These are phyloP conservation scores for Cetraspora pellucida DNA, from an alignment of 192 early-diverging fungal genomes.

Conservation along the genomic window DNA sequence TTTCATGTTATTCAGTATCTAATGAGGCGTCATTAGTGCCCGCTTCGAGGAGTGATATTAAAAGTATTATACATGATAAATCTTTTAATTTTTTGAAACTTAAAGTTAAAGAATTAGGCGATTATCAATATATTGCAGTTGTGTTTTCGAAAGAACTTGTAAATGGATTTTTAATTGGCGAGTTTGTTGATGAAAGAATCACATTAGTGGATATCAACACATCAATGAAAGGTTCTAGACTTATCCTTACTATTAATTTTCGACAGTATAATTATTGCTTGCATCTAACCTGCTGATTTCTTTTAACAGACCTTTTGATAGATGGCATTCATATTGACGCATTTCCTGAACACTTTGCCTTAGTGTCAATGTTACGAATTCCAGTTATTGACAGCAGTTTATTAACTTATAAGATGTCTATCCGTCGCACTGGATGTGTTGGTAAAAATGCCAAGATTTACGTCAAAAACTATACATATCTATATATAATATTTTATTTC, in stretches of 20 bases:
- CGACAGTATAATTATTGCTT: background rate
- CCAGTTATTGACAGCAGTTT: constrained; percentile 56
- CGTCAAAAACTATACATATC: too few species aligned
- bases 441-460: constrained; percentile 30
- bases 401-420: constrained; percentile 53
- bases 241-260: constrained; percentile 15
- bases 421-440: constrained; percentile 41
- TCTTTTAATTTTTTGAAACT: constrained; percentile 47
- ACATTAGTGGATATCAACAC: constrained; percentile 37
- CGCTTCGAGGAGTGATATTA: constrained; percentile 30
- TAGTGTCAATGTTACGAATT: constrained; percentile 48
- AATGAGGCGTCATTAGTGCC: constrained; percentile 41
- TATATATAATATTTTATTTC: background rate
- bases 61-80: constrained; percentile 37
- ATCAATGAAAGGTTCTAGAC: constrained; percentile 43
- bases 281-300: background rate
- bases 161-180: constrained; percentile 48
- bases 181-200: constrained; percentile 39
- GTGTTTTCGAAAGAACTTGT: constrained; percentile 39
- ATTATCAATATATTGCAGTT: constrained; percentile 46
- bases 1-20: constrained; percentile 39
- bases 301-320: constrained; percentile 35
- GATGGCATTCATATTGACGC: constrained; percentile 34
- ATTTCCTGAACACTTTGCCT: constrained; percentile 26
- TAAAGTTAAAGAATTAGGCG: constrained; percentile 41